Evolutionary conservation across 305 asterid species (phyloP).

Genomic region (Withania somnifera): DNA sequence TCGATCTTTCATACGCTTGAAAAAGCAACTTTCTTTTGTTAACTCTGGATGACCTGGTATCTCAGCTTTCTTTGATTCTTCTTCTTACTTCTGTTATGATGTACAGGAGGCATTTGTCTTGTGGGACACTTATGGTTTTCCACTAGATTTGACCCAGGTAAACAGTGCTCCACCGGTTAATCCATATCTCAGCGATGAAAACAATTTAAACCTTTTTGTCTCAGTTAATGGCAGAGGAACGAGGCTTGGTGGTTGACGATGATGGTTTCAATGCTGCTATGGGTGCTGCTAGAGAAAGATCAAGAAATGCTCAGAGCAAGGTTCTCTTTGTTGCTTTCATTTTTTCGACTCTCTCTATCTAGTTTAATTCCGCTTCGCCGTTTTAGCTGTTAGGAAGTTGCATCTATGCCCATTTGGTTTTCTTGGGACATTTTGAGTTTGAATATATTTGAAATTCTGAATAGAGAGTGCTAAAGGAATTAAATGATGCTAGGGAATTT

Average conservation of each 20-base stretch:
- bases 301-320: slow-evolving; percentile 93
- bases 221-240: slow-evolving; percentile 97
- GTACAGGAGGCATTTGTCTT: slow-evolving; percentile 89
- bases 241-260: slow-evolving; percentile 73
- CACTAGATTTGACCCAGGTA: slow-evolving; percentile 98
- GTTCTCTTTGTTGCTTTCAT: slow-evolving; percentile 21
- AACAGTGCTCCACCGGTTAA: slow-evolving; percentile 1
- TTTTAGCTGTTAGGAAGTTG: neutral
- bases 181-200: neutral
- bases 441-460: neutral
- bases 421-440: neutral
- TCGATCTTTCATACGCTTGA: neutral
- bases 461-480: neutral
- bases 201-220: slow-evolving; percentile 8
- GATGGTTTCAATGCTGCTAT: slow-evolving; percentile 64
- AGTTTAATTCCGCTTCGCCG: neutral
- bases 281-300: slow-evolving; percentile 86
- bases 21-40: neutral
- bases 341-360: neutral
- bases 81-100: slow-evolving; percentile 14
- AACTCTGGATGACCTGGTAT: neutral
- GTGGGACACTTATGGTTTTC: slow-evolving; percentile 98
- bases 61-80: neutral
- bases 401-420: neutral
- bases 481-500: neutral